Evolutionary conservation across 257 asterid species (phyloP).

Genomic region (Nicotiana benthamiana): DNA sequence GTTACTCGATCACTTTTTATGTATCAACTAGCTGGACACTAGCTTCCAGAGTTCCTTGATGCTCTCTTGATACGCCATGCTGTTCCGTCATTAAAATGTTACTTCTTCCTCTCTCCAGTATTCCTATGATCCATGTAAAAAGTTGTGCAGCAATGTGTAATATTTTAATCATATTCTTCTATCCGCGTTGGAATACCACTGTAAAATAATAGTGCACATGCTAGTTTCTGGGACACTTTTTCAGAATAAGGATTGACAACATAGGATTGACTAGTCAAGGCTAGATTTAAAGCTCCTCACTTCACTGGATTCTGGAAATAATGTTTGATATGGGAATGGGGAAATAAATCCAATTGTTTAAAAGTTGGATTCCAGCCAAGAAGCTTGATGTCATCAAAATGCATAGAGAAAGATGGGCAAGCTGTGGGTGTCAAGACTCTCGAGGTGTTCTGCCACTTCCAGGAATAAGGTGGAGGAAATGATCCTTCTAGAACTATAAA

Average conservation of each 20-base stretch:
- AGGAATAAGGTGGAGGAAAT: not conserved
- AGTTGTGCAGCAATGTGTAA: not conserved
- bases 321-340: not conserved
- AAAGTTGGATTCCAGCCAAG: not conserved
- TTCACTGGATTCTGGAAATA: constrained; percentile 1
- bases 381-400: not conserved
- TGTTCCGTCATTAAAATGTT: not conserved
- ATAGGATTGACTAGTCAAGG: not conserved
- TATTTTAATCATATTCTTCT: not conserved
- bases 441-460: not conserved
- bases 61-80: not conserved
- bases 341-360: not conserved
- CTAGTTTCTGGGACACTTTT: not conserved
- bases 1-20: not conserved
- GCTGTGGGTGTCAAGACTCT: not conserved
- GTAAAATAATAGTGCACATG: not conserved
- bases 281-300: not conserved
- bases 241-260: not conserved
- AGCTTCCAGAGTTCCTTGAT: not conserved
- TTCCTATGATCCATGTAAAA: not conserved
- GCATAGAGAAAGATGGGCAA: not conserved
- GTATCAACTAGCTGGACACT: not conserved
- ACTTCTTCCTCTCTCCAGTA: not conserved
- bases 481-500: not conserved
- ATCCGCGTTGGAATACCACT: not conserved